Evolutionary conservation across 148 eudicot species (phyloP).

Genomic region (Oxyria digyna): DNA sequence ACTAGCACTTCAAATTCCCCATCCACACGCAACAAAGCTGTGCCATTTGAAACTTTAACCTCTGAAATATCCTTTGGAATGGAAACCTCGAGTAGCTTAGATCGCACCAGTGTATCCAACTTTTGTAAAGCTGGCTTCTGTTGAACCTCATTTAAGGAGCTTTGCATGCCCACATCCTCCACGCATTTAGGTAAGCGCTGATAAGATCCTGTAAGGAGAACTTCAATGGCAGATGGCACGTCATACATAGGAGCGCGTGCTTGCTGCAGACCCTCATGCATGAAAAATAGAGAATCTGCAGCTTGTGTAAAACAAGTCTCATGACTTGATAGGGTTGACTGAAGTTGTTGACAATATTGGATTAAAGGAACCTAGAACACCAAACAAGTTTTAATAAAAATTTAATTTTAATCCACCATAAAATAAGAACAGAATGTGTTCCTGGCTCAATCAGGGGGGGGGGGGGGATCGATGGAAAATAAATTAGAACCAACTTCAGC

Average conservation of each 20-base stretch:
- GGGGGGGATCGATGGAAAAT: neutral
- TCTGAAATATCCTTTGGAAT: slow-evolving; percentile 75
- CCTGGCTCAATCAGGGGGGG: neutral
- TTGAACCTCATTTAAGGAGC: slow-evolving; percentile 57
- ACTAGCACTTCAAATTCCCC: slow-evolving; percentile 92
- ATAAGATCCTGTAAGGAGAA: slow-evolving; percentile 84
- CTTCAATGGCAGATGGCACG: slow-evolving; percentile 92
- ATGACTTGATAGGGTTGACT: slow-evolving; percentile 81
- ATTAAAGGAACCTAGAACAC: slow-evolving; percentile 77
- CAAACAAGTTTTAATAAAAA: neutral
- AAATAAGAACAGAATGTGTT: neutral
- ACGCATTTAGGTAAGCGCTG: slow-evolving; percentile 89
- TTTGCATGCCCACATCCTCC: slow-evolving; percentile 78
- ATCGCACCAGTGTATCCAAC: slow-evolving; percentile 73
- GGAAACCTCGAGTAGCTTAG: slow-evolving; percentile 71
- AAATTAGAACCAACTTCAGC: neutral
- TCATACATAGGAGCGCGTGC: slow-evolving; percentile 99
- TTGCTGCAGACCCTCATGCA: slow-evolving; percentile 96
- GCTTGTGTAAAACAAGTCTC: slow-evolving; percentile 95
- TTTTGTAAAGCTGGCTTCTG: slow-evolving; percentile 81
- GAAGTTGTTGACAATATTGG: slow-evolving; percentile 87
- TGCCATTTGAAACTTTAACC: slow-evolving; percentile 77
- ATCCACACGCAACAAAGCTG: slow-evolving; percentile 70
- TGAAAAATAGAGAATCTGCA: slow-evolving; percentile 91
- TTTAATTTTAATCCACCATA: neutral